Evolutionary conservation across 352 stramenopile species (phyloP).

Genomic region (Globisporangium paddicum): DNA sequence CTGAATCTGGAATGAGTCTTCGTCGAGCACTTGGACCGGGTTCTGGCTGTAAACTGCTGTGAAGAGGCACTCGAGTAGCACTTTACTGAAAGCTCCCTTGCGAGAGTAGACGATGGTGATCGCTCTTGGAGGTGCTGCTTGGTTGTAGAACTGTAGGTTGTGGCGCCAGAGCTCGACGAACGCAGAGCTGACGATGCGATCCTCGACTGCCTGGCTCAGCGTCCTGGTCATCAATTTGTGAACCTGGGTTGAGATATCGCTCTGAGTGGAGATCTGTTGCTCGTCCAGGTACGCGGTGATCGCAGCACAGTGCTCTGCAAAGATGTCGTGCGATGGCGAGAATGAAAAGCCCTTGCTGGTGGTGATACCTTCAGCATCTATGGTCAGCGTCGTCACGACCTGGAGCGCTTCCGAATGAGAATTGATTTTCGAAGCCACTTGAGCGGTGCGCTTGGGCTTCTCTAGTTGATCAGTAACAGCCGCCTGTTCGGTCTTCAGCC

Average conservation of each 20-base stretch:
- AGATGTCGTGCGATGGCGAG: background rate
- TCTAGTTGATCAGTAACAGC: background rate
- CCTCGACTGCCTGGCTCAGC: background rate
- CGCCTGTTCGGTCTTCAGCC: conserved; percentile 19
- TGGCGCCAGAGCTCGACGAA: conserved; percentile 27
- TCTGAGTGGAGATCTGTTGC: background rate
- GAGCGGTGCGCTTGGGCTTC: background rate
- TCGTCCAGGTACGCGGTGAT: background rate
- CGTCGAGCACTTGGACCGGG: conserved; percentile 25
- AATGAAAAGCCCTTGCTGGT: background rate
- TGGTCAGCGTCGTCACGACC: background rate
- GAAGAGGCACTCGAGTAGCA: conserved; percentile 36
- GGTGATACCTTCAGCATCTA: background rate
- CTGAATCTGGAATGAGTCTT: conserved; percentile 5
- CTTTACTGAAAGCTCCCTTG: background rate
- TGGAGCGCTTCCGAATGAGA: background rate
- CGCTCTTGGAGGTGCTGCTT: background rate
- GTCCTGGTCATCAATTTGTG: background rate
- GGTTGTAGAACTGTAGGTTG: conserved; percentile 17
- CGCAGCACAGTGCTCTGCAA: conserved; percentile 1
- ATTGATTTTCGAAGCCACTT: background rate
- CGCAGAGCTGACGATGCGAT: background rate
- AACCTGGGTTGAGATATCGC: background rate
- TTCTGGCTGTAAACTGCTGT: conserved; percentile 13
- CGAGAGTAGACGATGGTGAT: conserved; percentile 17